Evolutionary conservation across 371 early-diverging fungal species (phyloP).

Genomic region (Mortierella sp.): DNA sequence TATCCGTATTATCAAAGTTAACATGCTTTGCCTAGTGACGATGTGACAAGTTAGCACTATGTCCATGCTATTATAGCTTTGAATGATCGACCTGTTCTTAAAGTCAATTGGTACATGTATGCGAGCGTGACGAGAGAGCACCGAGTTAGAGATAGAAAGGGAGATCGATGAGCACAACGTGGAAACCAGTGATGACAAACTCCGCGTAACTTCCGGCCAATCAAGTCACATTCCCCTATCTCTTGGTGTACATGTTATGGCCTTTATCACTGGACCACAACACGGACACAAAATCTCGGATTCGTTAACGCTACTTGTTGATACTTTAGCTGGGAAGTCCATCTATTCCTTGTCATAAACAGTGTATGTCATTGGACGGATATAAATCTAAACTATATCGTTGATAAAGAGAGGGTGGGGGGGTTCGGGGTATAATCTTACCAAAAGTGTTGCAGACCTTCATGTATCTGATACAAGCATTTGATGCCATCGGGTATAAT

Average conservation of each 20-base stretch:
- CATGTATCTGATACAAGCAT: not conserved
- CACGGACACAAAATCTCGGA: not conserved
- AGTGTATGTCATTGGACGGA: not conserved
- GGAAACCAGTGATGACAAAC: constrained; percentile 3
- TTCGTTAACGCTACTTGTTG: not conserved
- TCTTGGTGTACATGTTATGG: not conserved
- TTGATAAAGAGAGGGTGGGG: not conserved
- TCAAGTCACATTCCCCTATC: not conserved
- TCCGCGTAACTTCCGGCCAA: constrained; percentile 2
- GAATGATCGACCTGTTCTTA: not conserved
- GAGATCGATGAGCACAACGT: not conserved
- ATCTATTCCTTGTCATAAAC: not conserved
- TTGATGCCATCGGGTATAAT: not conserved
- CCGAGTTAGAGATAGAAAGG: not conserved
- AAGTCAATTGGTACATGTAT: not conserved
- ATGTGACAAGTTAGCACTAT: no score
- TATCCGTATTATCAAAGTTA: no score
- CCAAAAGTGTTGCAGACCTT: not conserved
- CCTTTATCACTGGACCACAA: not conserved
- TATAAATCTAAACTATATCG: constrained; percentile 1
- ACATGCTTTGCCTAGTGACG: no score
- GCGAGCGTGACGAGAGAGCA: not conserved
- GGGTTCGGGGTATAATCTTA: not conserved
- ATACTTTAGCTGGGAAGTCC: not conserved
- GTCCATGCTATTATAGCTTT: no score